phyloP scores from a whole-genome alignment of 129 eudicot species.

The Centaurea solstitialis region DNA sequence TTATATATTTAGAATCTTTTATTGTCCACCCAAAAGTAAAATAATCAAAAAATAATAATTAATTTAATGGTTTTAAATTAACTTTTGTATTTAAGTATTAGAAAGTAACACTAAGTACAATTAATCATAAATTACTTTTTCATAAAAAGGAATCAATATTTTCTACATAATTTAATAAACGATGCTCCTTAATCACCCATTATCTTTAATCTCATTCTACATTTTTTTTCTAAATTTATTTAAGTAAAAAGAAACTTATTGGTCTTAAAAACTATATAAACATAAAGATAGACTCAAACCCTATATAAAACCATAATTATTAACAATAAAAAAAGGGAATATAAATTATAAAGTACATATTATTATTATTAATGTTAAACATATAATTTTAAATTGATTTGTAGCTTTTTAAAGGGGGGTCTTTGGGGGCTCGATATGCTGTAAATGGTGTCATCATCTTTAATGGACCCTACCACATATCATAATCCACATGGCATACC shows the following conservation, averaged over 20 bases:
- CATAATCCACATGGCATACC: constrained; percentile 89
- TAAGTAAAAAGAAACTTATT: too few relatives aligned
- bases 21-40: background rate
- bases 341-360: background rate
- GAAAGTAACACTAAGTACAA: background rate
- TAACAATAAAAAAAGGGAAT: background rate
- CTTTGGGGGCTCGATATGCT: constrained; percentile 52
- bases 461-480: constrained; percentile 69
- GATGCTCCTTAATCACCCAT: background rate
- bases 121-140: background rate
- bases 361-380: background rate
- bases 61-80: background rate
- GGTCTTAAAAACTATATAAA: too few relatives aligned
- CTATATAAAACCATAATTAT: background rate
- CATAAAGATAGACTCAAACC: too few relatives aligned
- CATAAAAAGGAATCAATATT: constrained; percentile 6
- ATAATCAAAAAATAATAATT: background rate
- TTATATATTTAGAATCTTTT: background rate
- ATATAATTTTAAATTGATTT: constrained; percentile 9
- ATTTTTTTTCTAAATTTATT: too few relatives aligned
- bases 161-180: background rate
- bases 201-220: background rate
- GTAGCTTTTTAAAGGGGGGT: constrained; percentile 27
- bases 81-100: background rate
- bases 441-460: constrained; percentile 48